Evolutionary conservation across 169 alveolate genomes (phyloP).

Genomic region (Eimeria brunetti): DNA sequence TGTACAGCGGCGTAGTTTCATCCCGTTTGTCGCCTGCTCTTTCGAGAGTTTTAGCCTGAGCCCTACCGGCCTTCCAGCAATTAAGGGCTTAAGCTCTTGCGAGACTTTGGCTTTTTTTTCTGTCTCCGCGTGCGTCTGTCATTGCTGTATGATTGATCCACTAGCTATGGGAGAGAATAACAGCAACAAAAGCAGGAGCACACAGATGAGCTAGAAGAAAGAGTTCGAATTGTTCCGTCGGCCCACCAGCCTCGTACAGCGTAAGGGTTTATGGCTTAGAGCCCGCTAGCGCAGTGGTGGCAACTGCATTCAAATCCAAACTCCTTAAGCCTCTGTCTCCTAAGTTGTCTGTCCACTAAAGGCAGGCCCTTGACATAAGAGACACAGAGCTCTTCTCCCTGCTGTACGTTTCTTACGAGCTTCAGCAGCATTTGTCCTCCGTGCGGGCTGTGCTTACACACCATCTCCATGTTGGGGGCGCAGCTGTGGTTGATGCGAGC

Average conservation of each 20-base stretch:
- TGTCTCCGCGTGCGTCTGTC: background rate
- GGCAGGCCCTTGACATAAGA: conserved; percentile 20
- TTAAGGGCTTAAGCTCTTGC: background rate
- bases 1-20: background rate
- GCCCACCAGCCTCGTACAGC: background rate
- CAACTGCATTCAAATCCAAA: conserved; percentile 60
- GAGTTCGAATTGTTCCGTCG: background rate
- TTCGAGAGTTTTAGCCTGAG: background rate
- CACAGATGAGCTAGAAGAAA: background rate
- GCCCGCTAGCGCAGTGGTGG: conserved; percentile 35
- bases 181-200: background rate
- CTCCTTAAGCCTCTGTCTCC: conserved; percentile 57
- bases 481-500: conserved; percentile 56
- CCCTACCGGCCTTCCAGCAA: background rate
- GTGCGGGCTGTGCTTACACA: background rate
- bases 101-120: background rate
- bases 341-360: background rate
- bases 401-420: background rate
- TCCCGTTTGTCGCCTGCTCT: background rate
- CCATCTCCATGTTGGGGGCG: conserved; percentile 44
- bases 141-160: too few species aligned
- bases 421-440: conserved; percentile 20
- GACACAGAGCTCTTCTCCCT: conserved; percentile 37
- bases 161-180: background rate
- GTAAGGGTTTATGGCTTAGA: background rate